Evolutionary conservation across 2,329 filamentous ascomycete species (phyloP), one percentile per base, ranked within the genome.

Genomic region (Microascus cirrosus): DNA sequence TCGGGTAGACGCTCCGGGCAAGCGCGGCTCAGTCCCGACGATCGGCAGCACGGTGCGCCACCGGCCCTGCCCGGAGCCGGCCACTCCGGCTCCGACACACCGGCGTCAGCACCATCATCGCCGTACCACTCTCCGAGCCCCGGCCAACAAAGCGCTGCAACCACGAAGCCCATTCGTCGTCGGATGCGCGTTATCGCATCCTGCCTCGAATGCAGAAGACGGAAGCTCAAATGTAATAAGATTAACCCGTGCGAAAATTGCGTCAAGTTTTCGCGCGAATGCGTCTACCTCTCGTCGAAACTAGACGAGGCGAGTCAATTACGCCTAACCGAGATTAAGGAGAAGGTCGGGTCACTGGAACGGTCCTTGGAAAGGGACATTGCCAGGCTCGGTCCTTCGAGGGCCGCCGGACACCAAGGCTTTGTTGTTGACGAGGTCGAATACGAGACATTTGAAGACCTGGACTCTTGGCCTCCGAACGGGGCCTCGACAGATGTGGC

Each of bases 191-290:
- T 86, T 75, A 85, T 89, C 69, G 80, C 81, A 61, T 86, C 83
- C 32, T 89, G 85, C 67, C 77, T 86, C 36, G 83, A 87, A 68
- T 90, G 86, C 67, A 80, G 89, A 45, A 81, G 87, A 24, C 80
- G 89, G 48, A 93, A 93, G 71, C 75, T 91, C 58, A 89, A 88
- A 68, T 93, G 89, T 72, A 85, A 89, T 73, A 90, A 89, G 71
- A 76, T 69, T 22, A 79, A 86, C 55, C 86, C 89, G 60, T 93
- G 88, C 67, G 77, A 77, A 62, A 89, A 89, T 69, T 87, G 84
- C 69, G 72, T 71, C 61, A 80, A 79, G 63, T 77, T 77, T 35
- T 73, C 68, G 24, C 74, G 78, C 25, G 77, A 81, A 22, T 83
- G 80, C 63, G 66, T 87, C 42, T 89, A 87, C 66, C 76, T 90